phyloP scores from a whole-genome alignment of 805 yeast species.

The Metschnikowia similis region DNA sequence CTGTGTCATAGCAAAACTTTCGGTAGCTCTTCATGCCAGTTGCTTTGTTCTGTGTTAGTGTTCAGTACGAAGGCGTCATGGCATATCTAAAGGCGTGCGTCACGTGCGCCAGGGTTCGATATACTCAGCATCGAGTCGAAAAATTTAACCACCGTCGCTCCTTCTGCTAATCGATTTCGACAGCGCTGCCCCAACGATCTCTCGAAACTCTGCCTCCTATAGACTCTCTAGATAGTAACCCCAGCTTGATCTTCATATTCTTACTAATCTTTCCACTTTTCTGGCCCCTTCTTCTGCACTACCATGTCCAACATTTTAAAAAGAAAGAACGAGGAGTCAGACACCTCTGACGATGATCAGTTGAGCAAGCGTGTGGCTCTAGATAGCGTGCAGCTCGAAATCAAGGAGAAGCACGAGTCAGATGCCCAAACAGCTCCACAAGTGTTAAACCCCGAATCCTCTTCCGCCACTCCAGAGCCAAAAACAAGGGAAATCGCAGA shows the following conservation, averaged over 20 bases:
- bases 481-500: not conserved
- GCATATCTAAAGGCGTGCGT: not conserved
- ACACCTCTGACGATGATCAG: slow-evolving; percentile 41
- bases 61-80: too few species aligned
- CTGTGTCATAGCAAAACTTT: too few species aligned
- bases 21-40: too few species aligned
- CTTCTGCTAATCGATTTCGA: not conserved
- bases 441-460: slow-evolving; percentile 14
- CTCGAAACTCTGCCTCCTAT: slow-evolving; percentile 2
- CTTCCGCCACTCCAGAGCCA: not conserved
- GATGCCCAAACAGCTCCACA: slow-evolving; percentile 41
- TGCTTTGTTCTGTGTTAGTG: too few species aligned
- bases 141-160: not conserved
- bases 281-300: not conserved
- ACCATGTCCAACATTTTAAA: slow-evolving; percentile 42
- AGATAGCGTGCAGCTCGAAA: slow-evolving; percentile 54
- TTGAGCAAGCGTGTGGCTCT: slow-evolving; percentile 66
- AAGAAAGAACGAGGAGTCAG: slow-evolving; percentile 63
- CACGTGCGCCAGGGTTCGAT: not conserved
- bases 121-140: not conserved
- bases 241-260: not conserved
- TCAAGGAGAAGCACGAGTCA: slow-evolving; percentile 39
- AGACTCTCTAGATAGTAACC: slow-evolving; percentile 4
- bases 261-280: not conserved
- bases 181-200: slow-evolving; percentile 1